Percentiles rank a stretch among this genome's conserved stretches.
Evolutionary conservation across 2,329 filamentous ascomycete genomes (phyloP).

Genomic region (Epichloe coenophiala): DNA sequence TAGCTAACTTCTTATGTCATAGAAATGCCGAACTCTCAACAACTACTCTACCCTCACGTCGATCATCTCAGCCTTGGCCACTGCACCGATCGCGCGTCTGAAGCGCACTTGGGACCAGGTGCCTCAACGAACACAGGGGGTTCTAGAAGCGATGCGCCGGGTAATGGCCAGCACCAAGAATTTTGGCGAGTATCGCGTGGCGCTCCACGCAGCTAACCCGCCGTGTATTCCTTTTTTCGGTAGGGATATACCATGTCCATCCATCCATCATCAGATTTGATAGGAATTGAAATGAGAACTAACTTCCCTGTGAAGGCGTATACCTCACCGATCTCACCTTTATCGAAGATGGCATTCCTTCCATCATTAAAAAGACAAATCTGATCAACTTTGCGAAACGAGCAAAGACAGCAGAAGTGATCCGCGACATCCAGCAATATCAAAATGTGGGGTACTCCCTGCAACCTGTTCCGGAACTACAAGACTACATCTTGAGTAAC

Average conservation of each 20-base stretch:
- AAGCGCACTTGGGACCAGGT: slow-evolving; percentile 92
- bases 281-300: not conserved
- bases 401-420: slow-evolving; percentile 94
- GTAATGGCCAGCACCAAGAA: slow-evolving; percentile 98
- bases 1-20: slow-evolving; percentile 7
- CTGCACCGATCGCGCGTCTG: slow-evolving; percentile 85
- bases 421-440: slow-evolving; percentile 96
- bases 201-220: slow-evolving; percentile 81
- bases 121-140: slow-evolving; percentile 65
- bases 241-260: slow-evolving; percentile 26
- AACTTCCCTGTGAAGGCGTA: slow-evolving; percentile 40
- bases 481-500: slow-evolving; percentile 93
- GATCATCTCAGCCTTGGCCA: slow-evolving; percentile 90
- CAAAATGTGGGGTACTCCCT: slow-evolving; percentile 95
- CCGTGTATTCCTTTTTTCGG: slow-evolving; percentile 99
- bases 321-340: slow-evolving; percentile 96
- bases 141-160: slow-evolving; percentile 80
- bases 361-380: slow-evolving; percentile 89
- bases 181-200: slow-evolving; percentile 91
- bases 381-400: slow-evolving; percentile 98
- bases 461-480: slow-evolving; percentile 77
- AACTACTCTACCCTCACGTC: slow-evolving; percentile 97
- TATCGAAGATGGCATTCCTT: slow-evolving; percentile 95
- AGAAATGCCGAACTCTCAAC: slow-evolving; percentile 90
- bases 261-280: not conserved